Conservation (phyloP, 495 filamentous ascomycete genomes). For the Penicillium antarcticum region DNA sequence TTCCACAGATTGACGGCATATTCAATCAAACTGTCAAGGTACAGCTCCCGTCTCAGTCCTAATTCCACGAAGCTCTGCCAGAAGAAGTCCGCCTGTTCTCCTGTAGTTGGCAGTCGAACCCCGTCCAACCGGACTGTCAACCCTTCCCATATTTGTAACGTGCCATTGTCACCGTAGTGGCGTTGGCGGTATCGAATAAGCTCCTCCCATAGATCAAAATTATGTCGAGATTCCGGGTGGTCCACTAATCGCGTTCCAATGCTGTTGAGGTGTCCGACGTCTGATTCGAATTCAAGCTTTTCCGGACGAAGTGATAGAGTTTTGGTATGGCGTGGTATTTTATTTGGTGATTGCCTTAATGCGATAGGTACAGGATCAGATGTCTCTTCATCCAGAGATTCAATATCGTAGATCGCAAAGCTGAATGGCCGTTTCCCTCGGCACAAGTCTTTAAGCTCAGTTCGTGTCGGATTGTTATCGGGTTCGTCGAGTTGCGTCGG, state of each 20-base stretch:
- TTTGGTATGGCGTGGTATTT: conserved; percentile 1
- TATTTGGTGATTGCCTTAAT: neutral
- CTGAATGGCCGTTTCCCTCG: conserved; percentile 18
- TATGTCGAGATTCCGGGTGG: conserved; percentile 36
- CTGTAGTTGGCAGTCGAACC: conserved; percentile 43
- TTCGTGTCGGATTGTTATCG: neutral
- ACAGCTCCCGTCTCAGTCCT: conserved; percentile 40
- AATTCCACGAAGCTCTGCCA: conserved; percentile 55
- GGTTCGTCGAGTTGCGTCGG: conserved; percentile 1
- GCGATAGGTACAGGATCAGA: neutral
- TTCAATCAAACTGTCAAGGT: conserved; percentile 47
- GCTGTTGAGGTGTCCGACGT: conserved; percentile 41
- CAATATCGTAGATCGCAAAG: conserved; percentile 32
- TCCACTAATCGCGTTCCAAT: conserved; percentile 52
- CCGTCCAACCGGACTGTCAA: conserved; percentile 45
- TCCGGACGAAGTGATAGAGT: conserved; percentile 27
- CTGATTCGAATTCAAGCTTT: conserved; percentile 49
- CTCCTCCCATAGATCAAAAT: conserved; percentile 63
- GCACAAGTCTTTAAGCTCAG: neutral
- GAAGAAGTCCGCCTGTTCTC: conserved; percentile 47
- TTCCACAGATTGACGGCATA: conserved; percentile 56
- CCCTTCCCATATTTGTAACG: conserved; percentile 59
- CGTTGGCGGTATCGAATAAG: conserved; percentile 60
- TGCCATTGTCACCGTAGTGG: conserved; percentile 56
- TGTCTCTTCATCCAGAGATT: conserved; percentile 2